Base-by-base conservation (phyloP, 1,284 basidiomycete genomes). In the Cutaneotrichosporon sp. region DNA sequence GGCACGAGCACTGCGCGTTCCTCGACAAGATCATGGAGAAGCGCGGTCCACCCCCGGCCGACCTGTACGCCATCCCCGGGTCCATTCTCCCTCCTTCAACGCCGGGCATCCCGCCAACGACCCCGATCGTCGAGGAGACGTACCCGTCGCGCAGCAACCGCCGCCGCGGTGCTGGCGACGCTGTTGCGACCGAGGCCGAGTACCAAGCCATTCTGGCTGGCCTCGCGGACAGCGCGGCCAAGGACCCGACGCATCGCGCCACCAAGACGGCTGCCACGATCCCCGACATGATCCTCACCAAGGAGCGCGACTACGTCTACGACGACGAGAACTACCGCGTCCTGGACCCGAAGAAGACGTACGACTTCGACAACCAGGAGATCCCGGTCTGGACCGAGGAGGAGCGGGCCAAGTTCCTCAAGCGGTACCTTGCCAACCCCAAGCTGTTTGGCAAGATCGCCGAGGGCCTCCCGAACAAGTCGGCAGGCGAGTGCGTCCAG, bases 171-270 rank as follows among this genome's bases (percentile, higher is more conserved):
- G 65, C 61, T 65, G 92, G 92, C 24, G 95, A 98, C 77, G 89
- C 91, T 8, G 94, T 95, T 13, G 87, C 92, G 2, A 94, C 93
- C 20, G 95, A 98, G 77, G 85, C 97, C 60, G 95, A 98, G 82
- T 95, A 97, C 86, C 91, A 97, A 72, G 93, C 95, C 80, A 95
- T 98, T 73, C 88, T 98, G 59, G 92, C 92, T 13, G 93, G 89
- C 71, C 82, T 97, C 43, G 94, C 93, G 52, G 91, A 89, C 68
- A 92, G 95, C 66, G 95, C 95, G 67, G 87, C 92, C 59, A 92
- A 89, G 50, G 94, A 98, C 78, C 93, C 95, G 0, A 91, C 87
- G 68, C 86, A 90, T 68, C 87, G 97, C 22, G 92, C 92, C 3
- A 83, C 88, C 54, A 86, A 88, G 66, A 97, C 97, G 60, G 85